Percentiles rank a stretch among this genome's conserved stretches.
phyloP scores from a whole-genome alignment of 306 rosid genomes.

The Casuarina glauca region DNA sequence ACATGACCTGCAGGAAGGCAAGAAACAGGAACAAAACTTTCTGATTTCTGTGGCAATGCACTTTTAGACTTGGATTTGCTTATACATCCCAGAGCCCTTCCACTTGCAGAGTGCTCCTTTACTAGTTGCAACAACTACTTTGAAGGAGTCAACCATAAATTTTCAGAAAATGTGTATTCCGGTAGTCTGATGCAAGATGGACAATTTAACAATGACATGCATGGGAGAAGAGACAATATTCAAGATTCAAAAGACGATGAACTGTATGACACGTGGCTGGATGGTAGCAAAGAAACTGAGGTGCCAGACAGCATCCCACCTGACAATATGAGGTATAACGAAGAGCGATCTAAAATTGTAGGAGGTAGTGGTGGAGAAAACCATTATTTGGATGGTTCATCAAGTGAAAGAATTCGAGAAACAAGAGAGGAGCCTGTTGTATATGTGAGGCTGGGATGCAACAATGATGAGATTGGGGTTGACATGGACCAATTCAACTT shows the following conservation, averaged over 20 bases:
- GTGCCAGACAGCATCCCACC: conserved; percentile 25
- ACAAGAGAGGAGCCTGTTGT: conserved; percentile 26
- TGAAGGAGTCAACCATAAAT: conserved; percentile 28
- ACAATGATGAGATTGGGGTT: conserved; percentile 29
- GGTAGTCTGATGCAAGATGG: conserved; percentile 22
- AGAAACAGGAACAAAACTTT: conserved; percentile 65
- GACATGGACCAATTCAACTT: conserved; percentile 31
- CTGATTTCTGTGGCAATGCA: conserved; percentile 82
- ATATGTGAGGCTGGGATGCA: conserved; percentile 37
- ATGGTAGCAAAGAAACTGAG: conserved; percentile 38
- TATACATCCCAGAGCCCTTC: conserved; percentile 83
- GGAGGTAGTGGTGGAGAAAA: conserved; percentile 24
- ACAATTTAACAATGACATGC: conserved; percentile 35
- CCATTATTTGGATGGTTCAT: conserved; percentile 19
- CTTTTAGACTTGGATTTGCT: conserved; percentile 83
- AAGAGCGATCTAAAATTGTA: conserved; percentile 32
- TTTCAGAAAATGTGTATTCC: conserved; percentile 33
- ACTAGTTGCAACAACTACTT: conserved; percentile 22
- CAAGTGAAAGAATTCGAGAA: conserved; percentile 30
- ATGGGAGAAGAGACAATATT: conserved; percentile 28
- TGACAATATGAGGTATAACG: conserved; percentile 23
- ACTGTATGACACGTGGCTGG: conserved; percentile 45
- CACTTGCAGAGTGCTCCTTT: conserved; percentile 43
- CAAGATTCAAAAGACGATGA: conserved; percentile 42
- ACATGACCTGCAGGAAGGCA: conserved; percentile 60